These are phyloP conservation scores for Cystofilobasidium ferigula DNA, from an alignment of 768 basidiomycete species.

Conservation along the genomic window DNA sequence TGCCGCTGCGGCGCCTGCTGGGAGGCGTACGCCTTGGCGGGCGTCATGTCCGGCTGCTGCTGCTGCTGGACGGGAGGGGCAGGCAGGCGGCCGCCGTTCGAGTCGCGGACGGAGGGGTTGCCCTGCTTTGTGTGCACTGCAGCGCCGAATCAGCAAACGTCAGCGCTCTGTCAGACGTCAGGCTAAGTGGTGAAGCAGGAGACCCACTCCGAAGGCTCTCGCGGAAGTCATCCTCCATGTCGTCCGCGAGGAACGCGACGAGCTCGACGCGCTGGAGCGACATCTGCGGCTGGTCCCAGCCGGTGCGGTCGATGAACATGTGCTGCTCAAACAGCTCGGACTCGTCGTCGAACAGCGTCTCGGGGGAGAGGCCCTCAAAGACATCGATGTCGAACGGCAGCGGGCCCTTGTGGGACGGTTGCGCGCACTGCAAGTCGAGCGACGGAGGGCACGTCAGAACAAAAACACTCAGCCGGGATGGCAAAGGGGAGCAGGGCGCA, in stretches of 20 bases:
- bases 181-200: neutral
- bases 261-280: conserved; percentile 20
- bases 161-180: neutral
- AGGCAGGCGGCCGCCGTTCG: neutral
- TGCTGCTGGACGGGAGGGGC: neutral
- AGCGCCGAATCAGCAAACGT: neutral
- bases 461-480: neutral
- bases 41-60: neutral
- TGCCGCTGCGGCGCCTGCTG: neutral
- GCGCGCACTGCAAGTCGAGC: neutral
- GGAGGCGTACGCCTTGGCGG: neutral
- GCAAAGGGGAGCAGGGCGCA: neutral
- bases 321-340: conserved; percentile 2
- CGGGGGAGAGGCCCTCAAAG: conserved; percentile 20
- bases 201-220: conserved; percentile 17
- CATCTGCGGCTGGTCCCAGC: neutral
- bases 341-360: conserved; percentile 25
- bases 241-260: conserved; percentile 21
- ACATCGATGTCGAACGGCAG: conserved; percentile 24
- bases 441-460: neutral
- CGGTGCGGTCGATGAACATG: conserved; percentile 9
- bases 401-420: conserved; percentile 9
- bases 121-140: conserved; percentile 13
- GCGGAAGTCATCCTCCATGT: conserved; percentile 25
- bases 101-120: neutral